phyloP scores from a whole-genome alignment of 495 filamentous ascomycete species.

The Beverwykella pulmonaria region DNA sequence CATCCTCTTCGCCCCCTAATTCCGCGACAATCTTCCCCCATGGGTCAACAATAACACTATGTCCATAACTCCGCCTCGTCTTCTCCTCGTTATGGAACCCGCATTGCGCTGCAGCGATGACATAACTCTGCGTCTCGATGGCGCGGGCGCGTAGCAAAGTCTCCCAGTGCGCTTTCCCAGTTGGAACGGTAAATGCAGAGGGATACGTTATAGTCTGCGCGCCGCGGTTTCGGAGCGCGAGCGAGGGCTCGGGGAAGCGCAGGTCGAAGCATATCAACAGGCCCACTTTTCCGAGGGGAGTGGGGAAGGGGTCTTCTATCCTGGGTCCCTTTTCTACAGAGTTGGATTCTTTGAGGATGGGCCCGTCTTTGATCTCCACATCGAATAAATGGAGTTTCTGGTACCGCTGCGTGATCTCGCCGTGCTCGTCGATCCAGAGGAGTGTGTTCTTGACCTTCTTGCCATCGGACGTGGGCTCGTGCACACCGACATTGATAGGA shows the following conservation, averaged over 20 bases:
- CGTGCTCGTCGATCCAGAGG: conserved; percentile 69
- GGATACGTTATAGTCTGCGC: conserved; percentile 85
- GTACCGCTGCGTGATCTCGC: conserved; percentile 64
- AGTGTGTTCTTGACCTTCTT: conserved; percentile 65
- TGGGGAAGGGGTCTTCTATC: conserved; percentile 70
- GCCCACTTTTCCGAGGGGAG: conserved; percentile 72
- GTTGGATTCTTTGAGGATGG: conserved; percentile 64
- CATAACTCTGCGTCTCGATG: conserved; percentile 86
- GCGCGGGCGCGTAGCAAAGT: conserved; percentile 75
- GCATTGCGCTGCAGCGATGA: conserved; percentile 85
- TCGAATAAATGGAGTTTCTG: conserved; percentile 83
- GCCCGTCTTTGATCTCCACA: conserved; percentile 66
- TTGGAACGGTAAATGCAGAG: conserved; percentile 87
- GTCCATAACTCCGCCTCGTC: conserved; percentile 80
- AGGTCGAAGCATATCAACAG: conserved; percentile 87
- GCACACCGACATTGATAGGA: conserved; percentile 85
- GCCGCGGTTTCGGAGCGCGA: conserved; percentile 65
- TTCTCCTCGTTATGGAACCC: conserved; percentile 69
- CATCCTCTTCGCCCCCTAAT: conserved; percentile 53
- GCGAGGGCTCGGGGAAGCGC: conserved; percentile 77
- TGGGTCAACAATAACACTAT: conserved; percentile 83
- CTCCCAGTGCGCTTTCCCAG: conserved; percentile 86
- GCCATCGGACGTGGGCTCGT: conserved; percentile 66
- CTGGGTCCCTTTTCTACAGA: conserved; percentile 62
- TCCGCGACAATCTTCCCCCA: conserved; percentile 79